A percentile compares a stretch with the other conserved stretches of the same genome.
phyloP scores from a whole-genome alignment of 192 early-diverging fungal genomes.

The Coemansia sp. region DNA sequence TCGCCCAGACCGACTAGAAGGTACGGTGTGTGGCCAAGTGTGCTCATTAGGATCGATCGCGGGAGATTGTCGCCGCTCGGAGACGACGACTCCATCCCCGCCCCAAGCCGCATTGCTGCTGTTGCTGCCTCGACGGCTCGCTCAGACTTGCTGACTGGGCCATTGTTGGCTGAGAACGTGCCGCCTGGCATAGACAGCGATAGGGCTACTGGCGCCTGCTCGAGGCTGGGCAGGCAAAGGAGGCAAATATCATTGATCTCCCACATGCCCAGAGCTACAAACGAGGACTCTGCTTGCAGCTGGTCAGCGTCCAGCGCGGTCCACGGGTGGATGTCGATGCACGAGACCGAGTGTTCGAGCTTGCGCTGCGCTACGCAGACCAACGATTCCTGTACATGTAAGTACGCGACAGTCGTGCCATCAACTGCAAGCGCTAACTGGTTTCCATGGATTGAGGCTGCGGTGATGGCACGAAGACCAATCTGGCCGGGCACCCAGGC shows the following conservation, averaged over 20 bases:
- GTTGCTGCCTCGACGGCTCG: not conserved
- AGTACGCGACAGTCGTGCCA: conserved; percentile 57
- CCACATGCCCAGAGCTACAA: conserved; percentile 79
- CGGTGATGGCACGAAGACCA: conserved; percentile 35
- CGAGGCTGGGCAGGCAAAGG: conserved; percentile 60
- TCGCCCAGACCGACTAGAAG: conserved; percentile 82
- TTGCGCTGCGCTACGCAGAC: conserved; percentile 36
- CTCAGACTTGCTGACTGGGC: not conserved
- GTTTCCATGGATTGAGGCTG: conserved; percentile 57
- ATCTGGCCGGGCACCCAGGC: conserved; percentile 56
- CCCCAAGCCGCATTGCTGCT: not conserved
- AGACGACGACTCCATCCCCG: not conserved
- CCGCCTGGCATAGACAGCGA: conserved; percentile 33
- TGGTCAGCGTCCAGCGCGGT: conserved; percentile 7
- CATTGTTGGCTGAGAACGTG: not conserved
- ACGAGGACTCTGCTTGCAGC: conserved; percentile 21
- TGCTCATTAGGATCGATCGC: conserved; percentile 65
- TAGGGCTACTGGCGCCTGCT: conserved; percentile 41
- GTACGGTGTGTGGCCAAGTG: conserved; percentile 67
- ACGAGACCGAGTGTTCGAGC: conserved; percentile 71
- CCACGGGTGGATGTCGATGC: conserved; percentile 65
- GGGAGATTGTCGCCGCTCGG: conserved; percentile 54
- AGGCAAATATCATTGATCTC: conserved; percentile 61
- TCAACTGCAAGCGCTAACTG: conserved; percentile 63
- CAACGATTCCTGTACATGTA: conserved; percentile 55